Base-by-base conservation (phyloP, 192 early-diverging fungal species). In the Physocladia obscura region DNA sequence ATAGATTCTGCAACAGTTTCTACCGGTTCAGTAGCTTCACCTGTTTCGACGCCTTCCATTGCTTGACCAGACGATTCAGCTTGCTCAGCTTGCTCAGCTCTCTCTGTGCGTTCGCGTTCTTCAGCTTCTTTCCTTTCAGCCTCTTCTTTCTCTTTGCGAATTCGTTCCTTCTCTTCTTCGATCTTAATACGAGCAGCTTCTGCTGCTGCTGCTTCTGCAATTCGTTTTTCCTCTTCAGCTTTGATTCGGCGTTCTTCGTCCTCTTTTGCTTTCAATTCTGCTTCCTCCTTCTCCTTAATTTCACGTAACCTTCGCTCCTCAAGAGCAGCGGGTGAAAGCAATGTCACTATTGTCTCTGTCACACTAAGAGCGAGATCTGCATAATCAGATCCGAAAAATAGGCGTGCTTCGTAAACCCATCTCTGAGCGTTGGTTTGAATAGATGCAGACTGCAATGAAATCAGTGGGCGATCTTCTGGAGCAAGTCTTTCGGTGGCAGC, bases 361-460 rank as follows among this genome's bases (percentile, higher is more conserved):
- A 92, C 77, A 29, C 84, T 74, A 1, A 80, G 44, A 0, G 89
- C 85, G 62, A 84, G 90, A 19, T 88, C 86, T n/a, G 63, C 30
- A 26, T 65, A 62, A 11, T 77, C 49, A 24, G 69, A 65, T 24
- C 93, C 91, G 74, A 88, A 92, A 80, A 93, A 79, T 83, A 95
- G 84, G 4, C 86, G 82, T 26, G 87, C 89, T 76, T 95, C 95
- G 74, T 98, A 92, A 31, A 84, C 79, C 93, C 93, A 96, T 3
- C 95, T 82, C 74, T 94, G 63, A 8, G 32, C 6, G 5, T 22
- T 27, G 15, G 63, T 54, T 65, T 65, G 63, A n/a, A 65, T 52
- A 6, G 49, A 2, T 17, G 63, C 24, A 49, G 47, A 31, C 22
- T 65, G 63, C 30, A 65, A 34, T 4, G 63, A 51, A 17, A 34